Conservation (phyloP, 148 eudicot genomes). For the Rhododendron simsii region DNA sequence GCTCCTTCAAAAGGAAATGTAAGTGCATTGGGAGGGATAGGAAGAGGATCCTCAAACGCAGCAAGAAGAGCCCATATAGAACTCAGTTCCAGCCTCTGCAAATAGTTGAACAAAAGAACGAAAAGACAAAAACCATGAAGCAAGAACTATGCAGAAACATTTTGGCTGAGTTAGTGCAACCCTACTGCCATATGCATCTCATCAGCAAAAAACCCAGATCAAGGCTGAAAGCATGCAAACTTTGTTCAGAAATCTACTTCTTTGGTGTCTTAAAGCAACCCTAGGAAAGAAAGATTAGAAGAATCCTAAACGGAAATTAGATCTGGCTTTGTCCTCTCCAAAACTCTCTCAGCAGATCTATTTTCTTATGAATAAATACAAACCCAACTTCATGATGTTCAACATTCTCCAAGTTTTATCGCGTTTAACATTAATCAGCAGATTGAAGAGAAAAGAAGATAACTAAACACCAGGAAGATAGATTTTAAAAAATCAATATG, state of each 20-base stretch:
- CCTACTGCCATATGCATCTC: not conserved
- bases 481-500: not conserved
- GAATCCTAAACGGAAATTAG: not conserved
- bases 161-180: not conserved
- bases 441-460: not conserved
- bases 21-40: constrained; percentile 36
- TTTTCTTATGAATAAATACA: not conserved
- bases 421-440: not conserved
- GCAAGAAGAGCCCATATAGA: constrained; percentile 97
- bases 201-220: not conserved
- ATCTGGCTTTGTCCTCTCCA: not conserved
- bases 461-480: not conserved
- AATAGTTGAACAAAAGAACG: constrained; percentile 1
- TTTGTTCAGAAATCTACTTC: not conserved
- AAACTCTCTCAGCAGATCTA: not conserved
- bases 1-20: constrained; percentile 81
- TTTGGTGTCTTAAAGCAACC: not conserved
- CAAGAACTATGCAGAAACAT: not conserved
- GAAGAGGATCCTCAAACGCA: constrained; percentile 94
- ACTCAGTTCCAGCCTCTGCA: constrained; percentile 81
- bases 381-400: not conserved
- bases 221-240: constrained; percentile 5
- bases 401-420: not conserved
- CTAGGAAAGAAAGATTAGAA: not conserved
- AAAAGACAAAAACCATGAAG: not conserved